These are phyloP conservation scores for Ulota crispa DNA, from an alignment of 225 moss, liverwort and hornwort genomes.

Conservation along the genomic window DNA sequence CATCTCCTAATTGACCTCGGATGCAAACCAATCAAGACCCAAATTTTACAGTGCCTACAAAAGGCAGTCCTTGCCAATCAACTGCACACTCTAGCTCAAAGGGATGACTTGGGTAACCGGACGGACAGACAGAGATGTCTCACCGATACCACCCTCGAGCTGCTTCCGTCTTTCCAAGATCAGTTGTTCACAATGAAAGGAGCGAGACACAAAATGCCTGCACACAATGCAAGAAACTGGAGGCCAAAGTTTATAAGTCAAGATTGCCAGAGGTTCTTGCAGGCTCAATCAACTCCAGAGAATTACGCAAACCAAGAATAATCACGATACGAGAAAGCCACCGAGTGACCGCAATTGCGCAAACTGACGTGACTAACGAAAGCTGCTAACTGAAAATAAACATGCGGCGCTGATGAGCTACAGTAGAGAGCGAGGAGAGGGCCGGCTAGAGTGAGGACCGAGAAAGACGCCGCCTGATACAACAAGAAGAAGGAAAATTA, in stretches of 20 bases:
- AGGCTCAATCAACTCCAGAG: background rate
- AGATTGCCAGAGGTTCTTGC: background rate
- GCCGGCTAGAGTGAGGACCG: background rate
- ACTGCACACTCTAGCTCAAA: background rate
- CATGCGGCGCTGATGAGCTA: slow-evolving; percentile 8
- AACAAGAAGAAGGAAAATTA: no score
- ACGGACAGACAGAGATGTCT: background rate
- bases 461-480: background rate
- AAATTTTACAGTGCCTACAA: background rate
- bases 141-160: background rate
- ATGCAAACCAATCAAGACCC: background rate
- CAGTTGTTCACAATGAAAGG: background rate
- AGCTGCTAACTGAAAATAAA: slow-evolving; percentile 15
- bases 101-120: background rate
- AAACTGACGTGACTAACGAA: slow-evolving; percentile 25
- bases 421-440: background rate
- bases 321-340: background rate
- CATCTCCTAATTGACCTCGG: background rate
- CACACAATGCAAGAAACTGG: slow-evolving; percentile 8
- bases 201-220: background rate
- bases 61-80: background rate
- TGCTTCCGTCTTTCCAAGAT: background rate
- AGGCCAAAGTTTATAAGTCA: background rate
- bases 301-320: slow-evolving; percentile 18
- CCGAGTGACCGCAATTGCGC: background rate